A percentile compares a stretch with the other conserved stretches of the same genome.
These are phyloP conservation scores for Solanum paucissectum DNA, from an alignment of 257 asterid species.

Conservation along the genomic window DNA sequence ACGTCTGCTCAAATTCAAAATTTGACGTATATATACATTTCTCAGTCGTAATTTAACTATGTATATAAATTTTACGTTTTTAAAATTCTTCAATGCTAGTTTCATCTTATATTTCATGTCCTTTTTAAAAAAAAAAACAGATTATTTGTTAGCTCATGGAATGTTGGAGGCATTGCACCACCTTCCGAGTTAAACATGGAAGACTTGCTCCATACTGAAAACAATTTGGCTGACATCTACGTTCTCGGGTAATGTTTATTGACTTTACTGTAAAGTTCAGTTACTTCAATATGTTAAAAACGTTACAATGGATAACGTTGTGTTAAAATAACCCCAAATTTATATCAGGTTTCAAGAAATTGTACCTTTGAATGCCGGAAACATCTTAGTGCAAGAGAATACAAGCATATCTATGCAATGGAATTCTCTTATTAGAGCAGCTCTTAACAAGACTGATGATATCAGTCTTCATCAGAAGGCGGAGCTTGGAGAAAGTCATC, in stretches of 20 bases:
- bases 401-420: conserved; percentile 31
- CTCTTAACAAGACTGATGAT: conserved; percentile 38
- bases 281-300: not conserved
- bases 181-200: conserved; percentile 37
- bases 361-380: conserved; percentile 56
- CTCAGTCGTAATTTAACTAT: not conserved
- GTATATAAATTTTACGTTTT: not conserved
- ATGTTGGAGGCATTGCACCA: conserved; percentile 51
- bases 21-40: conserved; percentile 15
- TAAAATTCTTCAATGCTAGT: not conserved
- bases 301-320: not conserved
- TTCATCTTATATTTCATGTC: not conserved
- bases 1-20: conserved; percentile 4
- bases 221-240: conserved; percentile 41
- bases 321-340: not conserved
- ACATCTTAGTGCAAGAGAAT: conserved; percentile 30
- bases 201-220: conserved; percentile 31
- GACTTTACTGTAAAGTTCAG: not conserved
- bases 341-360: conserved; percentile 61
- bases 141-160: conserved; percentile 60
- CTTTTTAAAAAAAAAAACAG: conserved; percentile 16
- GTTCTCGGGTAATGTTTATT: conserved; percentile 40
- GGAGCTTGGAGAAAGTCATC: conserved; percentile 37
- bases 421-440: conserved; percentile 38
- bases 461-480: conserved; percentile 16